These are phyloP conservation scores for Leccinum glutinopallens DNA, from an alignment of 1,284 basidiomycete species.

Conservation along the genomic window DNA sequence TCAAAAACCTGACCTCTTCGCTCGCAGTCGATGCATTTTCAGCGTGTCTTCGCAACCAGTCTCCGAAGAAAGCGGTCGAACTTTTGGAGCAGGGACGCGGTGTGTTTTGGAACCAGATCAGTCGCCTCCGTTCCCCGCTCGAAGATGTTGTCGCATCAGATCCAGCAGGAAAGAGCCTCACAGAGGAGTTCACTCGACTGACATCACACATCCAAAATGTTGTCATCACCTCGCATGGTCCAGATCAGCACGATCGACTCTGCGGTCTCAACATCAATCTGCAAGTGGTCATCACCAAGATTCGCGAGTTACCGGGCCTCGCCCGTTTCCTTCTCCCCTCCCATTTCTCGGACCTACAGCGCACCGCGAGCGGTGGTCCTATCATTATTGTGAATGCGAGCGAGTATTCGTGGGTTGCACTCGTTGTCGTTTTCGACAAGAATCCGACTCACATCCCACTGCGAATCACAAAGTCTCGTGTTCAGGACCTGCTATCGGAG, in stretches of 20 bases:
- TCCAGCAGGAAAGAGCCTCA: background rate
- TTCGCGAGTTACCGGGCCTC: background rate
- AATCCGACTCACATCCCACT: background rate
- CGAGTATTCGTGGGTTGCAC: background rate
- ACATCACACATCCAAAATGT: background rate
- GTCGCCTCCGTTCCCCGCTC: background rate
- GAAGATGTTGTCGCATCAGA: background rate
- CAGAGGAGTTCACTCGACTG: background rate
- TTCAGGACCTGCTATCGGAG: too few relatives aligned
- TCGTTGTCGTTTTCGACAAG: background rate
- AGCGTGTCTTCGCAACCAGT: slow-evolving; percentile 1
- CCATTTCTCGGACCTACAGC: too few relatives aligned
- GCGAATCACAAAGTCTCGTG: background rate
- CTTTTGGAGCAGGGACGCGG: background rate
- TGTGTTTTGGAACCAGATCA: slow-evolving; percentile 1
- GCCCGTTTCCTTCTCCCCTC: background rate
- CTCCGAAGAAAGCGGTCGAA: background rate
- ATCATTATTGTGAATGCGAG: background rate
- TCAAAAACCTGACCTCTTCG: background rate
- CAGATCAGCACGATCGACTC: background rate
- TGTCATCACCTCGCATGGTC: background rate
- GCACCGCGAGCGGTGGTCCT: too few relatives aligned
- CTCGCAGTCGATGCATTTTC: slow-evolving; percentile 1
- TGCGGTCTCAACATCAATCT: background rate
- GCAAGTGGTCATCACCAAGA: background rate